Conservation (phyloP, 257 asterid genomes). For the Ballota nigra region DNA sequence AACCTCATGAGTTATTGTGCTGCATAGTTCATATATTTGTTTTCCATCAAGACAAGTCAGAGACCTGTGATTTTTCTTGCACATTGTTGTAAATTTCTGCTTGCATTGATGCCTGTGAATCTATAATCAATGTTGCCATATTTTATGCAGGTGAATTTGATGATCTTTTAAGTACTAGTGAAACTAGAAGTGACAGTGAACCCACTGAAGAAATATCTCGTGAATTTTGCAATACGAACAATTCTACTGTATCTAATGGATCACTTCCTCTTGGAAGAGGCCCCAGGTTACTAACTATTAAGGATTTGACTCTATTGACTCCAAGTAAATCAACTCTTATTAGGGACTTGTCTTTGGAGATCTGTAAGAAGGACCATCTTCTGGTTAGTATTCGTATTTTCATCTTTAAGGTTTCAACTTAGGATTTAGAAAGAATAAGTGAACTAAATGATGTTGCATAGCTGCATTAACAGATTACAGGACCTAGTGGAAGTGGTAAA, state of each 20-base stretch:
- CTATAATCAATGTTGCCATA: not conserved
- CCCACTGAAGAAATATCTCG: conserved; percentile 52
- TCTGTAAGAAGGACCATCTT: conserved; percentile 65
- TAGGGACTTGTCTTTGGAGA: conserved; percentile 65
- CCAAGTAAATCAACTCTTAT: conserved; percentile 72
- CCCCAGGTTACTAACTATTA: conserved; percentile 47
- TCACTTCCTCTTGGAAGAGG: conserved; percentile 35
- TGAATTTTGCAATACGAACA: conserved; percentile 31
- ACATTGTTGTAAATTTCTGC: conserved; percentile 8
- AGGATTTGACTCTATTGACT: conserved; percentile 67
- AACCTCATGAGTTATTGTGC: not conserved
- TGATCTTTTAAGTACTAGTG: conserved; percentile 59
- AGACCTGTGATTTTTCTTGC: not conserved
- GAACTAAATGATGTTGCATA: conserved; percentile 26
- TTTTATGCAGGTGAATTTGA: conserved; percentile 83
- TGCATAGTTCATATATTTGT: not conserved
- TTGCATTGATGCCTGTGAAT: conserved; percentile 15
- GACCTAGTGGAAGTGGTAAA: conserved; percentile 98
- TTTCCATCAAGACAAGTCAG: not conserved
- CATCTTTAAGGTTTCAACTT: conserved; percentile 20
- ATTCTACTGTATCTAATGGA: conserved; percentile 47
- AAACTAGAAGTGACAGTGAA: conserved; percentile 28
- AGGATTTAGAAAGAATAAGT: conserved; percentile 7
- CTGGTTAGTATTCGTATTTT: conserved; percentile 50
- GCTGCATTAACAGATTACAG: conserved; percentile 71